These are phyloP conservation scores for Scutellaria minor DNA, from an alignment of 257 asterid species.

Conservation along the genomic window DNA sequence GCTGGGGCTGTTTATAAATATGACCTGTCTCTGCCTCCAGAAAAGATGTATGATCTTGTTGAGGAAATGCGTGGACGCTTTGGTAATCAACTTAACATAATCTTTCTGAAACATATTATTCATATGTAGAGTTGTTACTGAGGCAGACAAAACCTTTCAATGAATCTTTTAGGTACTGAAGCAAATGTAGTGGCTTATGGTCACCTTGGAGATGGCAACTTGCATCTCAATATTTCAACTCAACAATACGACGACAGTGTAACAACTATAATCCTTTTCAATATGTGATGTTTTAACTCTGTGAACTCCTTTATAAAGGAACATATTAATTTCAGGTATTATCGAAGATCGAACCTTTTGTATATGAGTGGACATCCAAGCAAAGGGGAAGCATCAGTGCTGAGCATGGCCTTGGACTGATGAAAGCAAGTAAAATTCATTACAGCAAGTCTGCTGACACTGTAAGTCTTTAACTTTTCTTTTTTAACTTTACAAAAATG, in stretches of 20 bases:
- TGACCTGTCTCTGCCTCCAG: slow-evolving; percentile 87
- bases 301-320: slow-evolving; percentile 22
- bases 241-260: slow-evolving; percentile 70
- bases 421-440: slow-evolving; percentile 91
- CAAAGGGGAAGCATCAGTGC: slow-evolving; percentile 97
- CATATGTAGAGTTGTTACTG: background rate
- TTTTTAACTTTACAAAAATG: too few species aligned
- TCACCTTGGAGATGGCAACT: slow-evolving; percentile 97
- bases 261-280: slow-evolving; percentile 37
- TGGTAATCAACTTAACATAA: slow-evolving; percentile 51
- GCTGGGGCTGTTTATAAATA: slow-evolving; percentile 94
- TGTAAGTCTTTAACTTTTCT: slow-evolving; percentile 49
- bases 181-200: slow-evolving; percentile 90
- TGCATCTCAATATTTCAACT: slow-evolving; percentile 89
- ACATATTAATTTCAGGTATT: slow-evolving; percentile 56
- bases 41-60: slow-evolving; percentile 85
- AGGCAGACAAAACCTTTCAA: background rate
- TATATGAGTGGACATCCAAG: slow-evolving; percentile 96
- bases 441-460: slow-evolving; percentile 92
- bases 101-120: slow-evolving; percentile 7
- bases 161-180: slow-evolving; percentile 46
- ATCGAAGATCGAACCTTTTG: slow-evolving; percentile 87
- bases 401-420: slow-evolving; percentile 94
- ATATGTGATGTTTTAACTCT: slow-evolving; percentile 20
- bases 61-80: slow-evolving; percentile 82